Base-by-base conservation (phyloP, 2,329 filamentous ascomycete species). In the Sordariomycetes sp. region DNA sequence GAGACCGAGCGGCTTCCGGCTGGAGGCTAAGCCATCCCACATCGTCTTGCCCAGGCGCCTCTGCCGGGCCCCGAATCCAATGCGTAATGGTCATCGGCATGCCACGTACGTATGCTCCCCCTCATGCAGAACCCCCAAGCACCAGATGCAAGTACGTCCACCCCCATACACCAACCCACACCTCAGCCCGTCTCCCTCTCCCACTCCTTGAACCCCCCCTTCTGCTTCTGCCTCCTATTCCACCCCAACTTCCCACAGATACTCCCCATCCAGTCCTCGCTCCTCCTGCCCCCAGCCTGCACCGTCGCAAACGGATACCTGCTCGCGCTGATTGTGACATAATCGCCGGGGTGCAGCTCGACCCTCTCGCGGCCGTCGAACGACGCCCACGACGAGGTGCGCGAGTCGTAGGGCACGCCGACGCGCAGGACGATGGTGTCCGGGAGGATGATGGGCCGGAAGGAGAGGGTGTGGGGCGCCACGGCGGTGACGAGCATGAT, bases 401-500 rank as follows among this genome's bases (percentile, higher is more conserved):
- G 79, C 10, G 91, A 89, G 69, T 95, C 86, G 68, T 96, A 97
- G 0, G 94, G 94, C n/a, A 97, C 91, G 12, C 92, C 94, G 20
- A 96, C 80, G 42, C 94, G 84, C 59, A 99, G 76, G 1, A 97
- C 92, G 61, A 97, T 95, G 0, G 92, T 96, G 71, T 99, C 94
- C 0, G 94, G 94, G 2, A 97, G 77, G 65, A 97, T 94, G 65
- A 97, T 94, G n/a, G 92, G 92, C 12, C 94, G 81, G 77, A 97
- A 97, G 2, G 89, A 95, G 2, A 97, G 78, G 0, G 92, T 96
- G 70, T 97, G 92, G 1, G 94, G 89, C 68, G 91, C 96, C 58
- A 97, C 96, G 54, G 92, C 87, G 0, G 91, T 96, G 6, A 97
- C 83, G 1, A 97, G 82, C 71, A 97, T 96, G 53, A 96, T 91